These are phyloP conservation scores for Astrothelium macrocarpum DNA, from an alignment of 495 filamentous ascomycete genomes.

Conservation along the genomic window DNA sequence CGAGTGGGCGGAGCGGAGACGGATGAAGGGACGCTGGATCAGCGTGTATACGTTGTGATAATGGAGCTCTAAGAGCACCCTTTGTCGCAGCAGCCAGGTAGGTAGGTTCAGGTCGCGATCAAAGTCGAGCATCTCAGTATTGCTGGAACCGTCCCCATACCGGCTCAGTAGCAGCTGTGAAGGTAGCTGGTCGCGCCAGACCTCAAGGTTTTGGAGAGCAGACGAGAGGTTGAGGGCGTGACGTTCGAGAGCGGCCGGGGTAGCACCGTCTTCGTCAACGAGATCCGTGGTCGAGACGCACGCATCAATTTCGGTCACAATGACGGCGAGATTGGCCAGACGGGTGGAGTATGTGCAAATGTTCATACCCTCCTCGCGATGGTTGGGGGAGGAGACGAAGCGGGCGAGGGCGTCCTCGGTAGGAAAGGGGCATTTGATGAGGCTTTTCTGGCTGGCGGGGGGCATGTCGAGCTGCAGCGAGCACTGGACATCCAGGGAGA, in stretches of 20 bases:
- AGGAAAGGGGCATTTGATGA: conserved; percentile 5
- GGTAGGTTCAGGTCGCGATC: conserved; percentile 3
- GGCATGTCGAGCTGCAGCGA: conserved; percentile 2
- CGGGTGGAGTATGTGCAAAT: conserved; percentile 2
- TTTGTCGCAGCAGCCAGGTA: conserved; percentile 4
- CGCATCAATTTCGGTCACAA: background rate
- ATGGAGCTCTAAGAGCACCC: conserved; percentile 1
- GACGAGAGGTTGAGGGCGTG: conserved; percentile 3
- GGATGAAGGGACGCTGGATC: conserved; percentile 2
- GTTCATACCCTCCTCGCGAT: conserved; percentile 1
- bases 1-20: conserved; percentile 2
- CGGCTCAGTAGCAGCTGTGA: conserved; percentile 3
- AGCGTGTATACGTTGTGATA: conserved; percentile 3
- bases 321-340: conserved; percentile 1
- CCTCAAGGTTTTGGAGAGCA: conserved; percentile 1
- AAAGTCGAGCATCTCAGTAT: conserved; percentile 2
- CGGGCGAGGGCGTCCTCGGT: conserved; percentile 1
- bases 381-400: background rate
- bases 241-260: background rate
- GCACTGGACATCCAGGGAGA: conserved; percentile 2
- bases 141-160: conserved; percentile 3
- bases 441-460: conserved; percentile 1
- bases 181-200: conserved; percentile 3
- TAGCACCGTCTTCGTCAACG: background rate
- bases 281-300: background rate